A percentile compares a stretch with the other conserved stretches of the same genome.
Evolutionary conservation across 352 stramenopile genomes (phyloP).

Genomic region (Globisporangium barbulae): DNA sequence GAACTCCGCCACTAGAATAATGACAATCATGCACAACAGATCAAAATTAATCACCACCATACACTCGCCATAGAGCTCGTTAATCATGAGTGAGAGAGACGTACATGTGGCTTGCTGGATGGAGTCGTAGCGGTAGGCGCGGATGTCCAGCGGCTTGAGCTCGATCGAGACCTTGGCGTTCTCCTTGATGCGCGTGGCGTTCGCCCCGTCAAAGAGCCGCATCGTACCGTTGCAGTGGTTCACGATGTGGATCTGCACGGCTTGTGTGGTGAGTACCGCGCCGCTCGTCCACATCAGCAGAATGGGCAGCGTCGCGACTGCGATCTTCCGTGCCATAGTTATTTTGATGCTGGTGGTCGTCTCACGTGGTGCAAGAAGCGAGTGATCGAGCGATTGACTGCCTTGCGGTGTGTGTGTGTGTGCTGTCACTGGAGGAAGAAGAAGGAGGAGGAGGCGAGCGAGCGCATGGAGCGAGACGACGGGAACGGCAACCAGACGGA

Average conservation of each 20-base stretch:
- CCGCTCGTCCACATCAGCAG: background rate
- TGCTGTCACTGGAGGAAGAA: too few species aligned
- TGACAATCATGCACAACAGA: background rate
- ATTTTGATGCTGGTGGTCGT: too few species aligned
- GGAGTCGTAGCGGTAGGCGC: slow-evolving; percentile 15
- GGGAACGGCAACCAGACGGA: background rate
- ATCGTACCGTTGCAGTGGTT: slow-evolving; percentile 20
- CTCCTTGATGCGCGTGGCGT: slow-evolving; percentile 10
- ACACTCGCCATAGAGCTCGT: background rate
- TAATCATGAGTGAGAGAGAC: background rate
- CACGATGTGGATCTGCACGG: slow-evolving; percentile 10
- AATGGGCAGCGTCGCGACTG: background rate
- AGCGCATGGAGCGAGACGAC: background rate
- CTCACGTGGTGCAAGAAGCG: background rate
- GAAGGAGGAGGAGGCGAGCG: background rate
- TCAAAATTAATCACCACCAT: background rate
- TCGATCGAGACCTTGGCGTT: slow-evolving; percentile 8
- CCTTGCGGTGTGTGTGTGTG: too few species aligned
- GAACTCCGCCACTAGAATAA: slow-evolving; percentile 39
- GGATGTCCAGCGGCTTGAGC: slow-evolving; percentile 9
- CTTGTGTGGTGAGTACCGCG: background rate
- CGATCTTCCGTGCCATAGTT: background rate
- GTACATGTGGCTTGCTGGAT: slow-evolving; percentile 17
- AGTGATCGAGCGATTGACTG: background rate
- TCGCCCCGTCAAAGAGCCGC: slow-evolving; percentile 16